Evolutionary conservation across 768 basidiomycete species (phyloP), one percentile per base, ranked within the genome.

Genomic region (Psilocybe tampanensis): DNA sequence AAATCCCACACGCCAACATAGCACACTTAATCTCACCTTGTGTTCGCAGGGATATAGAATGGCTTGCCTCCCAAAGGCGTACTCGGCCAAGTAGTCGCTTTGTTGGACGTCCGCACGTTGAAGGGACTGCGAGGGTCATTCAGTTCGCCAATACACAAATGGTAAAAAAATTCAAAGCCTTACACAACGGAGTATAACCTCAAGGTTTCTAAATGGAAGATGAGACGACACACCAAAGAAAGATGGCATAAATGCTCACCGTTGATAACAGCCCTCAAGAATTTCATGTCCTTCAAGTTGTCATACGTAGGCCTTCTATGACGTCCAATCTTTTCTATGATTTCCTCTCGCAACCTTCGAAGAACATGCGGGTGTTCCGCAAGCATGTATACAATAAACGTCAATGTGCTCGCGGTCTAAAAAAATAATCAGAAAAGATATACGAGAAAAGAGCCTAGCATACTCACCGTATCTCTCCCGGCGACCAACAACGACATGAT

Each of bases 281-380:
- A 73, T 54, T 77, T 81, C 79, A 83, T 77, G 2, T 77, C 71
- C 45, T 73, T 73, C 50, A 83, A 71, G 51, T 81, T 72, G 8
- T 80, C 79, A 58, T 73, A 77, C 0, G 74, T 76, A 2, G 82
- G 81, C 9, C 69, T 55, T 7, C 67, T 62, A 13, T 63, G 61
- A 7, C 66, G 61, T 2, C 81, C 81, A 8, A 82, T 58, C 36
- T 67, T 72, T 8, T 64, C 60, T 11, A 76, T 53, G 21, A 83
- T 68, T 59, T 82, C 81, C 29, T 72, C 66, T 3, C 76, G 71
- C 15, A 82, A 69, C 0, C 70, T 64, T 15, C 22, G 50, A 19
- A 78, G 60, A n/a, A 80, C 68, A 0, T 72, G 58, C 3, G 80
- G 81, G 60, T 83, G 71, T 64, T 74, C 69, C 19, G 80, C 68